Percentiles rank a stretch among this genome's conserved stretches.
Evolutionary conservation across 2,329 filamentous ascomycete genomes (phyloP).

Genomic region (Dothideomycetidae sp.): DNA sequence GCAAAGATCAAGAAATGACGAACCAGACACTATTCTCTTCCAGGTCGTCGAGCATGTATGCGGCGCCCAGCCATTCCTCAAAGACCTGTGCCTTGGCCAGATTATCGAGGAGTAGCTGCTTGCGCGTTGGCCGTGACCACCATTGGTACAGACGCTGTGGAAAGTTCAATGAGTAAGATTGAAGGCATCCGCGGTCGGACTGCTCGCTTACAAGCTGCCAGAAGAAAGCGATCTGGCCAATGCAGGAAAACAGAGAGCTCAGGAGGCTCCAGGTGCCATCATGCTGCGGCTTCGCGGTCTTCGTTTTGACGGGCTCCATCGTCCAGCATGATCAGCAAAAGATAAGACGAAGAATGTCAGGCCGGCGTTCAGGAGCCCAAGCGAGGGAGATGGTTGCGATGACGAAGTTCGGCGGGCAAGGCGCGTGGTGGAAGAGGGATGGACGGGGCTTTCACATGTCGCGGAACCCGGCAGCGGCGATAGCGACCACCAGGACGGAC

Average conservation of each 20-base stretch:
- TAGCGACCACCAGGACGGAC: too few relatives aligned
- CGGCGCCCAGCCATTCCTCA: conserved; percentile 79
- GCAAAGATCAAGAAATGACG: too few relatives aligned
- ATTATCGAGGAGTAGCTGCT: conserved; percentile 50
- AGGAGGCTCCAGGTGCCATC: conserved; percentile 4
- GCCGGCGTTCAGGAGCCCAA: too few relatives aligned
- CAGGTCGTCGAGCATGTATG: conserved; percentile 66
- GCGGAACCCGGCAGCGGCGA: too few relatives aligned
- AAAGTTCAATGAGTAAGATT: conserved; percentile 1
- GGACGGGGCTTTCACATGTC: too few relatives aligned
- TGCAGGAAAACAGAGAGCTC: conserved; percentile 8
- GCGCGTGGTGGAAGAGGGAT: too few relatives aligned
- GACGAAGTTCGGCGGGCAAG: too few relatives aligned
- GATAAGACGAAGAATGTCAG: too few relatives aligned
- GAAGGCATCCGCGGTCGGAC: too few relatives aligned
- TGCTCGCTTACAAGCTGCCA: conserved; percentile 13
- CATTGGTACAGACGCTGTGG: conserved; percentile 52
- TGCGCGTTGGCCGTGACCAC: conserved; percentile 50
- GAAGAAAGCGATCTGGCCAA: conserved; percentile 14
- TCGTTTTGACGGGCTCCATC: too few relatives aligned
- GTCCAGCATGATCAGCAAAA: too few relatives aligned
- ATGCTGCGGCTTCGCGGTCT: not conserved
- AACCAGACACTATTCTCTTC: conserved; percentile 72
- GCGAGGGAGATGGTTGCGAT: too few relatives aligned
- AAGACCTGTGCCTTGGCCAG: conserved; percentile 55